Percentiles rank a stretch among this genome's conserved stretches.
Evolutionary conservation across 805 yeast species (phyloP).

Genomic region (Wickerhamiella azyma): DNA sequence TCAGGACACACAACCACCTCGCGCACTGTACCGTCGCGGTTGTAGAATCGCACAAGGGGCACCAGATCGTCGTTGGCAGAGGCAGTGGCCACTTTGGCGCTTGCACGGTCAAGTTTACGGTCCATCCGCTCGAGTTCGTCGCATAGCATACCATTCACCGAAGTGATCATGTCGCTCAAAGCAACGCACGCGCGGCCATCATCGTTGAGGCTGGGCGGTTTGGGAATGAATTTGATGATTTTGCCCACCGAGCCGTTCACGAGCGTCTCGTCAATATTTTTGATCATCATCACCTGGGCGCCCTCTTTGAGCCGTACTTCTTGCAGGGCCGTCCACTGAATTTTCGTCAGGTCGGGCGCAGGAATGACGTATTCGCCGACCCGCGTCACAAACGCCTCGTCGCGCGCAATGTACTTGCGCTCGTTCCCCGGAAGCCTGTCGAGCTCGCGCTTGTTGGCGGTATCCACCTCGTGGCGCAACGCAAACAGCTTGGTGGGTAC

Average conservation of each 20-base stretch:
- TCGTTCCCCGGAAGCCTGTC: conserved; percentile 35
- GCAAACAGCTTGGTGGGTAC: conserved; percentile 84
- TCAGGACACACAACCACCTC: conserved; percentile 75
- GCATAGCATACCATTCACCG: neutral
- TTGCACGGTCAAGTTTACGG: neutral
- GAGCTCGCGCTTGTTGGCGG: conserved; percentile 49
- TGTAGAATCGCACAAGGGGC: conserved; percentile 68
- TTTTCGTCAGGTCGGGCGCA: conserved; percentile 21
- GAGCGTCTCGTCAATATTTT: conserved; percentile 57
- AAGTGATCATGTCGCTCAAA: neutral
- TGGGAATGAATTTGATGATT: neutral
- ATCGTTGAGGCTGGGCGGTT: neutral
- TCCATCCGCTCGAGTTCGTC: neutral
- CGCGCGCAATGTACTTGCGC: conserved; percentile 34
- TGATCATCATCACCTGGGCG: conserved; percentile 90
- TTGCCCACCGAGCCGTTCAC: conserved; percentile 90
- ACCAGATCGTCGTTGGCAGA: conserved; percentile 19
- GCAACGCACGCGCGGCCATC: neutral
- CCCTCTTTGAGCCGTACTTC: conserved; percentile 54
- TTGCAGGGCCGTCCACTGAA: conserved; percentile 60
- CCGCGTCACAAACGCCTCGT: conserved; percentile 22
- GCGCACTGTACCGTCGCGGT: conserved; percentile 57
- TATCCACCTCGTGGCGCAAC: conserved; percentile 71
- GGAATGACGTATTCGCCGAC: conserved; percentile 4
- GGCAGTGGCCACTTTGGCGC: neutral